Conservation (phyloP, 805 yeast genomes). For the Kazachstania africana region DNA sequence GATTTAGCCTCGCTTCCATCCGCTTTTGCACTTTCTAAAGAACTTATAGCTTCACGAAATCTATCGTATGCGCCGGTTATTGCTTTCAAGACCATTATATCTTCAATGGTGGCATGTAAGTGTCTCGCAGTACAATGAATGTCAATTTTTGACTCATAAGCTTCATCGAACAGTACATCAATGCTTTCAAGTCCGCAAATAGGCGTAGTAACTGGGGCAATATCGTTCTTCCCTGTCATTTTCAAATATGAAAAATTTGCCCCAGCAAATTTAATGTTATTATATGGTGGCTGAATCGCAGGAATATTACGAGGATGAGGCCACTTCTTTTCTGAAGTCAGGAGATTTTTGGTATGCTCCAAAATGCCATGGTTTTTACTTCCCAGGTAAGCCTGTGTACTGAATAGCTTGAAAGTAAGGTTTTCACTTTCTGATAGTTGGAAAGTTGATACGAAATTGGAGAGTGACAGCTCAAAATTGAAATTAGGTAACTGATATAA, state of each 20-base stretch:
- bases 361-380: slow-evolving; percentile 3
- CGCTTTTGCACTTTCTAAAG: no score
- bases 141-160: slow-evolving; percentile 5
- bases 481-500: slow-evolving; percentile 11
- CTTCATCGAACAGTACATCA: slow-evolving; percentile 16
- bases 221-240: slow-evolving; percentile 3
- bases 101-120: slow-evolving; percentile 14
- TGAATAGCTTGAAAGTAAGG: slow-evolving; percentile 14
- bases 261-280: slow-evolving; percentile 16
- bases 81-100: slow-evolving; percentile 12
- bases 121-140: slow-evolving; percentile 21
- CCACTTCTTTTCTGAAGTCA: background rate
- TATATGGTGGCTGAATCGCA: slow-evolving; percentile 7
- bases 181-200: slow-evolving; percentile 21
- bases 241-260: slow-evolving; percentile 12
- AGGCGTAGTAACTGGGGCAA: slow-evolving; percentile 11
- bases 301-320: background rate
- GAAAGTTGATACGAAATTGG: slow-evolving; percentile 17
- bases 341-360: background rate
- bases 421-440: slow-evolving; percentile 12
- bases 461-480: slow-evolving; percentile 13
- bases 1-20: no score
- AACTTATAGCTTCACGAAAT: no score
- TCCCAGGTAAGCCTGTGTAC: slow-evolving; percentile 11
- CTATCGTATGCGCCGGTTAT: slow-evolving; percentile 1